Percentiles rank a stretch among this genome's conserved stretches.
phyloP scores from a whole-genome alignment of 805 yeast species.

The Candida koratica region DNA sequence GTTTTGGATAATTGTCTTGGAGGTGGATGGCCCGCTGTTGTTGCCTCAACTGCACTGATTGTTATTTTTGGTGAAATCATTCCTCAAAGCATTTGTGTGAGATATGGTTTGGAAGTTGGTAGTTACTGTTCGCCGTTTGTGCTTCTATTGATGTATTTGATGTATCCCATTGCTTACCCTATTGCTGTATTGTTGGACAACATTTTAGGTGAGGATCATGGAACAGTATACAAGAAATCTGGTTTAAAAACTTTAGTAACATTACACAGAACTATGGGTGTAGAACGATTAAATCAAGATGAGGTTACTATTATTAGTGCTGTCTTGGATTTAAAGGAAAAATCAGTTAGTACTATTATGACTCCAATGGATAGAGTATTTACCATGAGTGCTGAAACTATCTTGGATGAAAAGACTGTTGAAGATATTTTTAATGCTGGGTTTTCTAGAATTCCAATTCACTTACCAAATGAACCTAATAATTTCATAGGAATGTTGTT shows the following conservation, averaged over 20 bases:
- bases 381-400: constrained; percentile 78
- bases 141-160: constrained; percentile 71
- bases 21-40: constrained; percentile 97
- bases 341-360: constrained; percentile 82
- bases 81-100: constrained; percentile 89
- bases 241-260: constrained; percentile 93
- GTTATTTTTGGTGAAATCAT: constrained; percentile 95
- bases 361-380: constrained; percentile 89
- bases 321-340: constrained; percentile 89
- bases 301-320: constrained; percentile 95
- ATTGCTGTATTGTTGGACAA: constrained; percentile 76
- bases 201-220: constrained; percentile 91
- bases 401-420: constrained; percentile 78
- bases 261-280: constrained; percentile 91
- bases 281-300: constrained; percentile 86
- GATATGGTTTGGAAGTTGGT: constrained; percentile 90
- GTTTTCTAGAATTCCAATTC: constrained; percentile 91
- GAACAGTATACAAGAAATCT: constrained; percentile 86
- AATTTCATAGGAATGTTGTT: constrained; percentile 94
- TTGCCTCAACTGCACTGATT: constrained; percentile 86
- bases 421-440: constrained; percentile 92
- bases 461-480: constrained; percentile 80
- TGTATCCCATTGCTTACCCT: constrained; percentile 94
- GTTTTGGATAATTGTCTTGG: constrained; percentile 90
- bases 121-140: constrained; percentile 90